Evolutionary conservation across 495 filamentous ascomycete genomes (phyloP).

Genomic region (Pyrenopolyporus hunteri): DNA sequence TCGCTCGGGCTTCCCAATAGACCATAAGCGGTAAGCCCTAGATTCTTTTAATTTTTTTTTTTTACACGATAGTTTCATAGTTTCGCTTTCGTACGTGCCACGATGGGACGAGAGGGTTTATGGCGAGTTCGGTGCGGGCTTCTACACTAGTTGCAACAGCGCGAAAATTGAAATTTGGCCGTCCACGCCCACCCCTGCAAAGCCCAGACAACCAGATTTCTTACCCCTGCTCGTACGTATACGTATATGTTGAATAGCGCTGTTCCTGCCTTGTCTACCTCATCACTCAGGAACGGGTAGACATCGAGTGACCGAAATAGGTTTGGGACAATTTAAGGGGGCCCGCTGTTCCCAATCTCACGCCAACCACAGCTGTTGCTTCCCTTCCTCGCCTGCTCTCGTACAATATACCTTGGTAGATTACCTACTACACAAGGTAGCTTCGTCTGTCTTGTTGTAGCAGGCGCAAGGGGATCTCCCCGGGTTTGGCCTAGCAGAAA

Average conservation of each 20-base stretch:
- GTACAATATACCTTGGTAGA: slow-evolving; percentile 6
- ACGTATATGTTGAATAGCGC: slow-evolving; percentile 29
- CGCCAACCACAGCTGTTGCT: slow-evolving; percentile 25
- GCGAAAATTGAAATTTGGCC: slow-evolving; percentile 24
- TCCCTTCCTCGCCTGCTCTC: slow-evolving; percentile 13
- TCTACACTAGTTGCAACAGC: slow-evolving; percentile 1
- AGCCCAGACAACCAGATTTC: slow-evolving; percentile 33
- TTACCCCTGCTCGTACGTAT: slow-evolving; percentile 27
- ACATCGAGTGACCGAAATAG: slow-evolving; percentile 29
- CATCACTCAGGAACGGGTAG: slow-evolving; percentile 28
- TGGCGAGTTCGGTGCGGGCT: neutral
- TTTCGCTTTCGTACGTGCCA: neutral
- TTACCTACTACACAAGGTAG: slow-evolving; percentile 17
- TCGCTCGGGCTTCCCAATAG: neutral
- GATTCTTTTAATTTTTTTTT: neutral
- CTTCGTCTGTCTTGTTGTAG: slow-evolving; percentile 25
- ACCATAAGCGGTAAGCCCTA: neutral
- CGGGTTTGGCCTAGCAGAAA: slow-evolving; percentile 34
- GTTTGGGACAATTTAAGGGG: slow-evolving; percentile 36
- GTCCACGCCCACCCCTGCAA: slow-evolving; percentile 23
- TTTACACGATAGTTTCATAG: neutral
- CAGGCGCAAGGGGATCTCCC: slow-evolving; percentile 35
- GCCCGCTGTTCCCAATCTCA: slow-evolving; percentile 25
- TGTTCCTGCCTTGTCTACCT: slow-evolving; percentile 39
- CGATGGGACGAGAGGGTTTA: neutral